Evolutionary conservation across 2,329 filamentous ascomycete species (phyloP).

Genomic region (Aspergillus viridinutans): DNA sequence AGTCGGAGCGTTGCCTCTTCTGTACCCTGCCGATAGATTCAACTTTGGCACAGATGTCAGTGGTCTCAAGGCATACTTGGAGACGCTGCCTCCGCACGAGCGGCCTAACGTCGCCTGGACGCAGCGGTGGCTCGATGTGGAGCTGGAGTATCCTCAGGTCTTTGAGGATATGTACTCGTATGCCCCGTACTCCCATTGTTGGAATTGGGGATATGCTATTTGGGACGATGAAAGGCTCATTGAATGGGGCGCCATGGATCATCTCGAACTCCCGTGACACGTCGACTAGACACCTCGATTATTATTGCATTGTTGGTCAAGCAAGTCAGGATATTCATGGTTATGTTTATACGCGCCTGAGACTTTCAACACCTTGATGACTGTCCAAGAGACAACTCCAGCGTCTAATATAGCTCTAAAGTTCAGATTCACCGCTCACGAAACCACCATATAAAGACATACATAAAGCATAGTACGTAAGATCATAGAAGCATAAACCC

Average conservation of each 20-base stretch:
- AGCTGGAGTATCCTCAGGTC: background rate
- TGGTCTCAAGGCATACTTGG: background rate
- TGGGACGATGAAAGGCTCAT: constrained; percentile 11
- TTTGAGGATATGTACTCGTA: constrained; percentile 1
- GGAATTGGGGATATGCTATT: constrained; percentile 12
- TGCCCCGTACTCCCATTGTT: background rate
- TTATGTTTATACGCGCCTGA: no score
- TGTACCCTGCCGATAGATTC: constrained; percentile 14
- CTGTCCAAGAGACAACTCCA: no score
- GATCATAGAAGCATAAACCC: background rate
- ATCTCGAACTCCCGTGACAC: no score
- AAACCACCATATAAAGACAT: no score
- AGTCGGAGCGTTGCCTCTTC: background rate
- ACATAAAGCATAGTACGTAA: no score
- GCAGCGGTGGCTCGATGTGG: background rate
- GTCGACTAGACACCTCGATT: no score
- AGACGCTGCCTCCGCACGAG: constrained; percentile 2
- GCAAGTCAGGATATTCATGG: no score
- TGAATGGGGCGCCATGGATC: no score
- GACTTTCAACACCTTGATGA: no score
- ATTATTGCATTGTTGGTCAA: no score
- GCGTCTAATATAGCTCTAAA: no score
- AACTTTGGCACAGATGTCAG: constrained; percentile 4
- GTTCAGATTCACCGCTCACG: no score
- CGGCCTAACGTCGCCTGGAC: constrained; percentile 12